Conservation (phyloP, 345 rosid species). For the Ricinus communis region DNA sequence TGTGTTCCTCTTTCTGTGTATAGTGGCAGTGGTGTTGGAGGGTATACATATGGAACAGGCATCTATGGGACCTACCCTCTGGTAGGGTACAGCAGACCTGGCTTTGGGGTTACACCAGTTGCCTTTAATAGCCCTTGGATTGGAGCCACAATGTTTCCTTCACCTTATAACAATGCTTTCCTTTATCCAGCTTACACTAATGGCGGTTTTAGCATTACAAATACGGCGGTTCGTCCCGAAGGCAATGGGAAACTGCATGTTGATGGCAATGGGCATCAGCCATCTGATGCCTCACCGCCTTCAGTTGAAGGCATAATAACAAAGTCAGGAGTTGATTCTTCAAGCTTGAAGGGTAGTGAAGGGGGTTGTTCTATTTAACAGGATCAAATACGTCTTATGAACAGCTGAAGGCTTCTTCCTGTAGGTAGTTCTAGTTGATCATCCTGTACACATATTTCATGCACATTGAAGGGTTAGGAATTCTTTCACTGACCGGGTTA, state of each 20-base stretch:
- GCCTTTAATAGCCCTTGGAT: constrained; percentile 36
- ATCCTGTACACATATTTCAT: constrained; percentile 8
- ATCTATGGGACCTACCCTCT: constrained; percentile 41
- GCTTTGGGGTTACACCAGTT: constrained; percentile 31
- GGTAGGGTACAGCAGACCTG: constrained; percentile 30
- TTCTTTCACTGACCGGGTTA: constrained; percentile 35
- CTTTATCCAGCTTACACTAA: constrained; percentile 41
- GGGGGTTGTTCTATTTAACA: constrained; percentile 23
- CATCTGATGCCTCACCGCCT: constrained; percentile 20
- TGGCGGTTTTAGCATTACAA: constrained; percentile 27
- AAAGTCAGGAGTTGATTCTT: constrained; percentile 22
- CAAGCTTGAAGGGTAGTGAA: constrained; percentile 16
- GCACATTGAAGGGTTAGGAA: constrained; percentile 27
- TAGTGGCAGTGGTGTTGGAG: constrained; percentile 30
- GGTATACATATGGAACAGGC: constrained; percentile 36
- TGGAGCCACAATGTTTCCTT: constrained; percentile 33
- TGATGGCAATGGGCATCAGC: constrained; percentile 24
- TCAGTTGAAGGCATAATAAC: constrained; percentile 23
- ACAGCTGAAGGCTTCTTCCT: constrained; percentile 22
- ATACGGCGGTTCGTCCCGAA: constrained; percentile 25
- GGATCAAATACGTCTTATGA: constrained; percentile 23
- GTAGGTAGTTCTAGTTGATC: constrained; percentile 34
- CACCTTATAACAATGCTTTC: constrained; percentile 29
- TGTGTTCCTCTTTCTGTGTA: constrained; percentile 33
- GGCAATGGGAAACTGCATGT: constrained; percentile 27